These are phyloP conservation scores for Ascochyta lentis DNA, from an alignment of 2,329 filamentous ascomycete genomes.

Conservation along the genomic window DNA sequence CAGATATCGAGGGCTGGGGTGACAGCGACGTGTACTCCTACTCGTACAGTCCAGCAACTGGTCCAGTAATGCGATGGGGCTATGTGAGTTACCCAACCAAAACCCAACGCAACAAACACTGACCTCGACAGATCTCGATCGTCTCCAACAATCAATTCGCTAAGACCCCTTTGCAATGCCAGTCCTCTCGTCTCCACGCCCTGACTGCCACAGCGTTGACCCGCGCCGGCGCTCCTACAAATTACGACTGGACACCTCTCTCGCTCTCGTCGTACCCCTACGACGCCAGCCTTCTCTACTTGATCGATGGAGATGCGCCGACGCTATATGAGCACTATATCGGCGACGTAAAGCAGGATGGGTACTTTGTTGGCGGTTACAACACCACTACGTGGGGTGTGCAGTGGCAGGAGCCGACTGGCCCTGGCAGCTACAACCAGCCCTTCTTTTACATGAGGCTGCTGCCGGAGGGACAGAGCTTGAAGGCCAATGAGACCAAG, in stretches of 20 bases:
- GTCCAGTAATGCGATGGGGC: constrained; percentile 23
- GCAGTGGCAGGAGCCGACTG: constrained; percentile 18
- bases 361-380: constrained; percentile 28
- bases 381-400: constrained; percentile 30
- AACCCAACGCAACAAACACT: not conserved
- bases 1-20: constrained; percentile 20
- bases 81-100: constrained; percentile 12
- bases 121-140: constrained; percentile 25
- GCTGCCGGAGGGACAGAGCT: constrained; percentile 16
- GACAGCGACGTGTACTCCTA: constrained; percentile 20
- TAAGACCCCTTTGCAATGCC: constrained; percentile 25
- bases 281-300: constrained; percentile 25
- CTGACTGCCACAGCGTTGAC: constrained; percentile 18
- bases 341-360: constrained; percentile 26
- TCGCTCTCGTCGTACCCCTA: constrained; percentile 21
- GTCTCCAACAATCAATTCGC: constrained; percentile 23
- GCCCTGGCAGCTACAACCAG: constrained; percentile 6
- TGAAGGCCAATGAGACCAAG: constrained; percentile 24
- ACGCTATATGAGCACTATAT: constrained; percentile 30
- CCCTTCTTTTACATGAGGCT: constrained; percentile 26
- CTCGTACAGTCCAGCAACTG: constrained; percentile 9
- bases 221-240: constrained; percentile 18
- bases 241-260: constrained; percentile 21
- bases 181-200: constrained; percentile 14
- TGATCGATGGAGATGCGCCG: constrained; percentile 21